Conservation (phyloP, 1,284 basidiomycete species). For the Ganoderma sp. region DNA sequence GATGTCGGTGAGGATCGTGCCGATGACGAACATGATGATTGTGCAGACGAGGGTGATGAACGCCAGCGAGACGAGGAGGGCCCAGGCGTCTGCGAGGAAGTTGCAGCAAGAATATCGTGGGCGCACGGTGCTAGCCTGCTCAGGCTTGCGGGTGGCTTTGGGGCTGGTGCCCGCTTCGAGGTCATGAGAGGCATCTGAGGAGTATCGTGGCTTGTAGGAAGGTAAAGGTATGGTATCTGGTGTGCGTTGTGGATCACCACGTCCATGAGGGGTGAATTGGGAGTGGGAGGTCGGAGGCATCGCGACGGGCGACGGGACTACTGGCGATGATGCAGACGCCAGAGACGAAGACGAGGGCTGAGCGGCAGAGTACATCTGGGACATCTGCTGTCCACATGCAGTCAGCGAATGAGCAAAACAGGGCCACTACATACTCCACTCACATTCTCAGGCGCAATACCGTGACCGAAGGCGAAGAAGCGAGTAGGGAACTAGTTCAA, state of each 20-base stretch:
- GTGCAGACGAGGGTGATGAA: slow-evolving; percentile 5
- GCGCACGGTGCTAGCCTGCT: background rate
- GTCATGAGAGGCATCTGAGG: background rate
- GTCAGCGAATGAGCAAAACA: background rate
- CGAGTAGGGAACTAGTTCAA: background rate
- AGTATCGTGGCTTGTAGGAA: background rate
- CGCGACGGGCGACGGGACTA: background rate
- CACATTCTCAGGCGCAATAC: background rate
- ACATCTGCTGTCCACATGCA: background rate
- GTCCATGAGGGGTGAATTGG: background rate
- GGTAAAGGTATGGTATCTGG: background rate
- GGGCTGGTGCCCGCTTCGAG: background rate
- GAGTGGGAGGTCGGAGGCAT: background rate
- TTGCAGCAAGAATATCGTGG: background rate
- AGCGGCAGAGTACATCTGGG: background rate
- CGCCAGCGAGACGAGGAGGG: background rate
- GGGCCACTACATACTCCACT: background rate
- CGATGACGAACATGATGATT: background rate
- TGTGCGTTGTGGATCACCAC: background rate
- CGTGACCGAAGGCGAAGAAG: background rate
- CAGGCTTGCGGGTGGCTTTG: background rate
- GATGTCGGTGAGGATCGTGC: background rate
- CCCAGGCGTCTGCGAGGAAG: background rate
- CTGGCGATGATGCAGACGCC: background rate
- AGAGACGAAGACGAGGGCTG: background rate